Conservation (phyloP, 2,329 filamentous ascomycete species). For the Sporothrix inflata region DNA sequence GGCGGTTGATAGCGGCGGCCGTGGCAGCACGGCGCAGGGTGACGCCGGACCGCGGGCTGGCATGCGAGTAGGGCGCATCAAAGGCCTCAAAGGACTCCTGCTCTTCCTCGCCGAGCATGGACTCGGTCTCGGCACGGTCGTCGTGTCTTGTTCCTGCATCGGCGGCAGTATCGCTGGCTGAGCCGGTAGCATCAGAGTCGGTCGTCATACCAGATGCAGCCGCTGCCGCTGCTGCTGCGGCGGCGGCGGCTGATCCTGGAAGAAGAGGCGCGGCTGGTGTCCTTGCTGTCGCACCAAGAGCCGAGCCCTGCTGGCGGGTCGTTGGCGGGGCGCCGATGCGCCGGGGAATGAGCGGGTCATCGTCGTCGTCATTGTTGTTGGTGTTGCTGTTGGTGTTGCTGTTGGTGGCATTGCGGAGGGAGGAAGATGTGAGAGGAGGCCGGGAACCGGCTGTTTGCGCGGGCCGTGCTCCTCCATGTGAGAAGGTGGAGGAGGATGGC, state of each 20-base stretch:
- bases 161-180: not conserved
- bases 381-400: not conserved
- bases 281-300: slow-evolving; percentile 28
- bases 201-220: slow-evolving; percentile 14
- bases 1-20: slow-evolving; percentile 74
- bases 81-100: slow-evolving; percentile 55
- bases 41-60: slow-evolving; percentile 69
- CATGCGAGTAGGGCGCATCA: slow-evolving; percentile 74
- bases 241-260: not conserved
- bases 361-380: slow-evolving; percentile 41
- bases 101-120: slow-evolving; percentile 57
- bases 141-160: not conserved
- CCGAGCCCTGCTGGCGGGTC: slow-evolving; percentile 19
- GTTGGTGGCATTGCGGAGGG: not conserved
- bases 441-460: not conserved
- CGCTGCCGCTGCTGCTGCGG: not conserved
- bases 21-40: slow-evolving; percentile 74
- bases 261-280: slow-evolving; percentile 29
- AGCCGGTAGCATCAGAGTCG: not conserved
- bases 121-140: slow-evolving; percentile 49
- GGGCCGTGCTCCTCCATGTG: not conserved
- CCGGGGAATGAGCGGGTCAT: slow-evolving; percentile 59
- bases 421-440: not conserved
- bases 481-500: not conserved
- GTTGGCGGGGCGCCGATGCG: slow-evolving; percentile 45